Conservation (phyloP, 2,329 filamentous ascomycete genomes). For the Peltaster fructicola region DNA sequence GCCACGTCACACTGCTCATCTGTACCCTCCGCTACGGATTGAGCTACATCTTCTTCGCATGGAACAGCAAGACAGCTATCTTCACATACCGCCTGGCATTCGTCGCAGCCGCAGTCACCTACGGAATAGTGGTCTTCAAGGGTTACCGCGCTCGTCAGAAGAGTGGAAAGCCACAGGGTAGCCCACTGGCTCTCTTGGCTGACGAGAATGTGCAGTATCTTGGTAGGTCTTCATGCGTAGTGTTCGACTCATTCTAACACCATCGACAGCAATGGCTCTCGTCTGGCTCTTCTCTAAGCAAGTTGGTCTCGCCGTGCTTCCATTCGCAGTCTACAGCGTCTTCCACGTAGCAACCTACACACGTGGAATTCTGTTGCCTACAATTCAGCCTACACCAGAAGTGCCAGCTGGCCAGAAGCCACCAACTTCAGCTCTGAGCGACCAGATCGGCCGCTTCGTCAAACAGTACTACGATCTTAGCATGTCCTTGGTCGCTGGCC, state of each 20-base stretch:
- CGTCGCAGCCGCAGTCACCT: constrained; percentile 73
- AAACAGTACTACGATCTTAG: constrained; percentile 95
- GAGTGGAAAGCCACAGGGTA: constrained; percentile 44
- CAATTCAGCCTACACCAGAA: constrained; percentile 49
- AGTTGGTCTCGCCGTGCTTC: constrained; percentile 75
- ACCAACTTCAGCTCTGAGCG: constrained; percentile 48
- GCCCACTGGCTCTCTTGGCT: constrained; percentile 47
- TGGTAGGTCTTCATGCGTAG: constrained; percentile 39
- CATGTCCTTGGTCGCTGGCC: constrained; percentile 78
- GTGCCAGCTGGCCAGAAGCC: constrained; percentile 37
- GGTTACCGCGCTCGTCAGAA: constrained; percentile 73
- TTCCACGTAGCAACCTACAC: constrained; percentile 98
- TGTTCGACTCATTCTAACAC: constrained; percentile 1
- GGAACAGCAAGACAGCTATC: constrained; percentile 55
- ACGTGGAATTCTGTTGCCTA: constrained; percentile 81
- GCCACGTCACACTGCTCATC: constrained; percentile 73
- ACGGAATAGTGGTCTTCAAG: constrained; percentile 98
- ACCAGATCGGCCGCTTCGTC: constrained; percentile 79
- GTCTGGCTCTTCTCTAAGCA: constrained; percentile 89
- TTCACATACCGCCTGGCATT: constrained; percentile 86
- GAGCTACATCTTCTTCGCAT: constrained; percentile 82
- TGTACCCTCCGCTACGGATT: constrained; percentile 67
- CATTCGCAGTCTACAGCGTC: constrained; percentile 90
- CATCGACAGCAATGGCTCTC: constrained; percentile 60
- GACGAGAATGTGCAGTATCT: constrained; percentile 99